Base-by-base conservation (phyloP, 208 protist species). In the Wallacemonas rigidus region DNA sequence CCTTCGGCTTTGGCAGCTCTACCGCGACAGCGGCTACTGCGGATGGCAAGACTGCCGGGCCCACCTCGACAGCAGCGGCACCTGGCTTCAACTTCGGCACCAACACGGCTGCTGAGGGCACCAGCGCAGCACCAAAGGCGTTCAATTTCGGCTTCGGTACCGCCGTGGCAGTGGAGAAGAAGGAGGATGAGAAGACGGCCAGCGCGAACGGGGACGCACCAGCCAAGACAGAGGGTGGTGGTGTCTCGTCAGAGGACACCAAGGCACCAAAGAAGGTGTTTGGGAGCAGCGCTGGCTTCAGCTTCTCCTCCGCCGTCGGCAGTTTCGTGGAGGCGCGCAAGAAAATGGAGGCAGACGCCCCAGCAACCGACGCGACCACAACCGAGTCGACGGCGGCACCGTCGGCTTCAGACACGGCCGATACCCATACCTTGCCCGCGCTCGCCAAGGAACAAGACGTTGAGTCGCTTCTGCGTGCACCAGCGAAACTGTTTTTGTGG, bases 291-390 rank as follows among this genome's bases (percentile, higher is more conserved):
- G 62, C 51, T 9, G 17, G 53, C 36, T 93, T 93, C 74, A 91
- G 85, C 67, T 95, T 95, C 67, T 58, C 64, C 47, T 70, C 26
- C 35, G 86, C 86, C 26, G 86, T 87, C n/a, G 88, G 79, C 77
- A 79, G 67, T 45, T 95, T 95, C 77, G 75, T 84, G 12, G 88
- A 83, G 69, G 90, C 88, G 7, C 88, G 81, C 35, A 87, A 87
- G 57, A 84, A 80, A 41, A 78, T 93, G 60, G 72, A 85, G 48
- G 82, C 78, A 36, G 80, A 82, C 56, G 67, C 55, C 3, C 45
- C 79, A 54, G 57, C 72, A 0, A 15, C 43, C 15, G 36, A 57
- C 35, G 67, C 35, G 4, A 39, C 7, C 2, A 57, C 38, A 2
- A 67, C 71, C 36, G 74, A 50, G 45, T 14, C 55, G 12, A 67